A percentile compares a stretch with the other conserved stretches of the same genome.
phyloP scores from a whole-genome alignment of 2,329 filamentous ascomycete genomes.

The Verticillium tricorpus region DNA sequence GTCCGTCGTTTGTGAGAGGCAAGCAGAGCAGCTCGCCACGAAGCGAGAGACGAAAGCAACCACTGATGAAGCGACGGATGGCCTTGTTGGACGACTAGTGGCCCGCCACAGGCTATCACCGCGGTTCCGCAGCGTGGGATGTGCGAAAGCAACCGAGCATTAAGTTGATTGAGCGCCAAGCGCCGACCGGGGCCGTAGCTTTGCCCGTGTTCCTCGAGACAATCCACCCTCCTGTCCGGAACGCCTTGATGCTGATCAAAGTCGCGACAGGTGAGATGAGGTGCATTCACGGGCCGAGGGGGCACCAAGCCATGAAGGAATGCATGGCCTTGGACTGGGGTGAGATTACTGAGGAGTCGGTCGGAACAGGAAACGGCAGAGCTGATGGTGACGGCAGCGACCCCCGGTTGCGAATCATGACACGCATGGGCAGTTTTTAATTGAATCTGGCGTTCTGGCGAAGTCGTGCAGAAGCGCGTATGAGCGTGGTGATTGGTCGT shows the following conservation, averaged over 20 bases:
- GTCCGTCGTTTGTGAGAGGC: background rate
- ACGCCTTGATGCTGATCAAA: background rate
- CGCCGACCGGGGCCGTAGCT: background rate
- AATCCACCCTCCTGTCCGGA: background rate
- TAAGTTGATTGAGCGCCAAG: background rate
- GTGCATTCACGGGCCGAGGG: background rate
- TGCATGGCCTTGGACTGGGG: background rate
- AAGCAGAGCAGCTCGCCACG: background rate
- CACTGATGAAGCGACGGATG: background rate
- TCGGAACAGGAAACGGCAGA: background rate
- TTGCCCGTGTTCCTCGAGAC: background rate
- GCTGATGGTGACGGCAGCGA: background rate
- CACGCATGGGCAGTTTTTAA: slow-evolving; percentile 1
- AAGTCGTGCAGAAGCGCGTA: slow-evolving; percentile 2
- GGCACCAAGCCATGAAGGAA: background rate
- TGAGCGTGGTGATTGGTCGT: background rate
- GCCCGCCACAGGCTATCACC: background rate
- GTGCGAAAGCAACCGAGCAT: background rate
- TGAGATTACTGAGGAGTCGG: background rate
- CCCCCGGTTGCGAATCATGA: slow-evolving; percentile 1
- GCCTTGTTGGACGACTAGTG: background rate
- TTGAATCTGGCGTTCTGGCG: background rate
- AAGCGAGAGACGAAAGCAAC: background rate
- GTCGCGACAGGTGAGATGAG: background rate
- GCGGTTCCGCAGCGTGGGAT: background rate